Evolutionary conservation across 495 filamentous ascomycete genomes (phyloP), one percentile per base, ranked within the genome.

Genomic region (Tuber umbilicatum): DNA sequence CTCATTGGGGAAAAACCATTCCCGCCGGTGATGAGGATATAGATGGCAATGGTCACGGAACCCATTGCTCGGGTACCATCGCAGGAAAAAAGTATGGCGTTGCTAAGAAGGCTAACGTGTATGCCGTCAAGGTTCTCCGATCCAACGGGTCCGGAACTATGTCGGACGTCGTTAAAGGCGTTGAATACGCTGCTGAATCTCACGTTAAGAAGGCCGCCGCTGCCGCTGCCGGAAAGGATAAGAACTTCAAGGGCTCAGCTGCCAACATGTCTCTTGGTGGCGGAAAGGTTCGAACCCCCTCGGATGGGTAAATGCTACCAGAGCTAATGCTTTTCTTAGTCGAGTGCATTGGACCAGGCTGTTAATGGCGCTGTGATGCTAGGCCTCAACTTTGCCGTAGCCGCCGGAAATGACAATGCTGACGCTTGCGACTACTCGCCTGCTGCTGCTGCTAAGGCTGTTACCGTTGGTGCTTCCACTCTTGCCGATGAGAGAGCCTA

Each of bases 391-490:
- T 98, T 98, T 81, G 94, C 96, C 78, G 96, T 98, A 72, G 96
- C 96, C 81, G 96, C 96, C 76, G 96, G 96, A 78, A 99, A 99
- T 82, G 96, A 98, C 85, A 98, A 97, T 80, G 91, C 93, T 74
- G 94, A 99, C 86, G 96, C 96, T 71, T 99, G 96, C 91, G 94
- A 93, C 86, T 99, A 98, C 88, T 99, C 96, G n/a, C 96, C 96
- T 41, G 96, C 96, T 78, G 91, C 94, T 71, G 93, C 96, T 76
- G 89, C 90, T 80, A 93, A 94, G 83, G 94, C 96, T 73, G 90
- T 99, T 81, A 99, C 96, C 70, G 96, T 99, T 75, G 96, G 94
- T 83, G 96, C 96, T 76, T 97, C 93, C 31, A 97, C 92, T 74
- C 88, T 99, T 43, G 88, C 88, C 79, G 96, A 99, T 84, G 92